Base-by-base conservation (phyloP, 768 basidiomycete genomes). In the Arthromyces matolae region DNA sequence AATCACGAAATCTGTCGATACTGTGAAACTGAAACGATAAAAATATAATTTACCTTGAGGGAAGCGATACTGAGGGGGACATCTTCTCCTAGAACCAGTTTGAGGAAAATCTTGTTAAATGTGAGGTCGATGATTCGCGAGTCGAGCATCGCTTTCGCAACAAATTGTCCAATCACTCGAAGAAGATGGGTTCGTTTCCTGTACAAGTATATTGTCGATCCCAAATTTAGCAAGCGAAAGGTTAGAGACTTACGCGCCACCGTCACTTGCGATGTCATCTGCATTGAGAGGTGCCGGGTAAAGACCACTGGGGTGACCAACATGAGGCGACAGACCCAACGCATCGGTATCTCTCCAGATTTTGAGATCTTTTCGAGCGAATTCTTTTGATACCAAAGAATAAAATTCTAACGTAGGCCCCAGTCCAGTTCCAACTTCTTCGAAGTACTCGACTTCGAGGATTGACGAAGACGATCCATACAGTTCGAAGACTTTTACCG, bases 351-450 rank as follows among this genome's bases (percentile, higher is more conserved):
- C 91, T 49, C 93, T 78, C 96, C 96, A 98, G 24, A 97, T 77
- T 67, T 89, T 88, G 56, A 97, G 71, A 50, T 89, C 83, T 58
- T 86, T 81, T 45, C 90, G 75, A 0, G 93, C 93, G 64, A 98
- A 98, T 66, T 97, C 96, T 59, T 85, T 89, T 34, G 91, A 95
- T 7, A 93, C 96, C 41, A 98, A 70, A n/a, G 94, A 89, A 66
- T 98, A 99, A 70, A 99, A 99, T 69, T 99, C 96, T 19, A 98
- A 76, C 20, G 96, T 98, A 6, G 96, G 96, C 3, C 96, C 96
- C 9, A 99, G 73, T 16, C 96, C 96, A 7, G 95, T 98, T 16
- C 96, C 96, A 39, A 97, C 94, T 72, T 99, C 96, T 61, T 96
- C 93, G 60, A 97, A 97, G 70, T 97, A 98, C 70, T 99, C 94